phyloP scores from a whole-genome alignment of 2,329 filamentous ascomycete species.

The Aspergillus viridinutans region DNA sequence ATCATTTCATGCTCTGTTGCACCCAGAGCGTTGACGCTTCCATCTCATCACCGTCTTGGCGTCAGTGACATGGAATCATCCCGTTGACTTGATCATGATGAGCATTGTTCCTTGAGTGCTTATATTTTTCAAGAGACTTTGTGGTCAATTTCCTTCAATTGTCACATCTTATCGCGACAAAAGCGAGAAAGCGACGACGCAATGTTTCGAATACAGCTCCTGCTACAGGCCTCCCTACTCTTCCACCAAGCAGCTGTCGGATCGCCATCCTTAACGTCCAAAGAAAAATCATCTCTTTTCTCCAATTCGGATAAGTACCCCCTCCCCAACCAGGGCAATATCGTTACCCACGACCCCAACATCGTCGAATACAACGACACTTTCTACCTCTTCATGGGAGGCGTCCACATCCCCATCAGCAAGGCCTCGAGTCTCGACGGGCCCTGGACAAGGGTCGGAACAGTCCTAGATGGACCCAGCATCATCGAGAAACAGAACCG shows the following conservation, averaged over 20 bases:
- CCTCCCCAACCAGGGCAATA: conserved; percentile 25
- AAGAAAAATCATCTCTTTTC: conserved; percentile 14
- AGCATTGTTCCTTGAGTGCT: not conserved
- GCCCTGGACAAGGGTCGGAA: conserved; percentile 31
- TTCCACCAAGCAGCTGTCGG: not conserved
- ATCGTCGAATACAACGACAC: conserved; percentile 24
- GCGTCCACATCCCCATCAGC: conserved; percentile 22
- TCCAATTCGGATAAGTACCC: conserved; percentile 24
- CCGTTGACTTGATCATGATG: not conserved
- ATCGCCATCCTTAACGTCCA: not conserved
- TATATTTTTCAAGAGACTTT: not conserved
- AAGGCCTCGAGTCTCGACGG: conserved; percentile 25
- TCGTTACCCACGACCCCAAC: conserved; percentile 32
- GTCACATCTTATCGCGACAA: not conserved
- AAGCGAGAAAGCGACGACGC: too few relatives aligned
- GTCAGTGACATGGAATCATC: not conserved
- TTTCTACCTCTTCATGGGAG: conserved; percentile 35
- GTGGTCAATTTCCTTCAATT: not conserved
- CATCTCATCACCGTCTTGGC: not conserved
- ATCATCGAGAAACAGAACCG: conserved; percentile 28
- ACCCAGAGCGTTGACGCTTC: not conserved
- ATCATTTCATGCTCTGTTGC: not conserved
- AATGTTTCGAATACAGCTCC: not conserved
- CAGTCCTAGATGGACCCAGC: conserved; percentile 27
- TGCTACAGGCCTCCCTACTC: not conserved